Conservation (phyloP, 2,329 filamentous ascomycete genomes). For the Cadophora sp. region DNA sequence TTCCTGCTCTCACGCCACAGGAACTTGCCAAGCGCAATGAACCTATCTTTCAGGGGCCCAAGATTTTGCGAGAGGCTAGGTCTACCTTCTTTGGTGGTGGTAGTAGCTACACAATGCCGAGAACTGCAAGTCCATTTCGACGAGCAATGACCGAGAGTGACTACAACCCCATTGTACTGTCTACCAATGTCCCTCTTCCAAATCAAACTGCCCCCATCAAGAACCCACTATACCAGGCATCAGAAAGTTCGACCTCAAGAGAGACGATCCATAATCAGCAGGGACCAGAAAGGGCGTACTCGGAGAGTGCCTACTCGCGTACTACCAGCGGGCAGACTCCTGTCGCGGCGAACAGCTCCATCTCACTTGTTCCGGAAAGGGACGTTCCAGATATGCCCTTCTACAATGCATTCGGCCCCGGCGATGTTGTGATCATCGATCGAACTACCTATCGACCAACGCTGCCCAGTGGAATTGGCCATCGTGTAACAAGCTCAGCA, state of each 20-base stretch:
- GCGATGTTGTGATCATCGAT: constrained; percentile 47
- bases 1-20: constrained; percentile 36
- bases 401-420: constrained; percentile 33
- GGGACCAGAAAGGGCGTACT: constrained; percentile 33
- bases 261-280: background rate
- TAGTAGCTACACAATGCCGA: constrained; percentile 57
- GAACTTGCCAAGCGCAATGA: constrained; percentile 40
- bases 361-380: constrained; percentile 29
- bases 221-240: constrained; percentile 26
- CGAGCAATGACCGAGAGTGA: constrained; percentile 50
- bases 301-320: constrained; percentile 44
- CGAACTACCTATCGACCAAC: constrained; percentile 41
- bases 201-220: constrained; percentile 4
- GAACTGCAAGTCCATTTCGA: constrained; percentile 62
- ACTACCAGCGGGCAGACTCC: constrained; percentile 42
- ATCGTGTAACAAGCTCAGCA: constrained; percentile 49
- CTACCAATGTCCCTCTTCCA: constrained; percentile 5
- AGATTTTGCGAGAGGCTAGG: constrained; percentile 49
- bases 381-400: constrained; percentile 20
- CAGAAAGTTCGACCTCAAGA: constrained; percentile 1
- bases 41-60: constrained; percentile 37
- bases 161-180: constrained; percentile 20
- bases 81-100: constrained; percentile 61
- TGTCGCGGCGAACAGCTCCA: constrained; percentile 28
- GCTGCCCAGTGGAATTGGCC: constrained; percentile 32